Evolutionary conservation across 2,329 filamentous ascomycete genomes (phyloP).

Genomic region (Talaromyces pinophilus): DNA sequence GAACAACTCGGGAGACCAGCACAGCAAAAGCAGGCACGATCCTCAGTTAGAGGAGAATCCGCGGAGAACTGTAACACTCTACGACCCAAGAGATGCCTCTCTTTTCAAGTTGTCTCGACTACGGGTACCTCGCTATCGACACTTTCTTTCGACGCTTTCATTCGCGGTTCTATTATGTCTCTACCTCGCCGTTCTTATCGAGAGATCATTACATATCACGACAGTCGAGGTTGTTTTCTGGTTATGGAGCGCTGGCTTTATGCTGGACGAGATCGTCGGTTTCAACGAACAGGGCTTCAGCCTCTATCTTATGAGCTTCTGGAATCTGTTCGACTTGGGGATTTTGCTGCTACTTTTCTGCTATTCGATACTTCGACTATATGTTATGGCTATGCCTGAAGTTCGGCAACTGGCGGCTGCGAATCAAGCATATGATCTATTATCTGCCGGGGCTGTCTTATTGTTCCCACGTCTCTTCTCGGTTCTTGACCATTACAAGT

Average conservation of each 20-base stretch:
- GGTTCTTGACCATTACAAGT: constrained; percentile 89
- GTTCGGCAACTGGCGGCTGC: constrained; percentile 69
- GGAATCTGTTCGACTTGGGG: constrained; percentile 93
- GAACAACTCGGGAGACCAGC: constrained; percentile 16
- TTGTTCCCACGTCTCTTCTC: constrained; percentile 90
- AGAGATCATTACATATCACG: constrained; percentile 78
- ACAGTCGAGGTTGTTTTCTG: constrained; percentile 86
- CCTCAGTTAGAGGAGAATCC: constrained; percentile 24
- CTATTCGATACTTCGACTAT: constrained; percentile 87
- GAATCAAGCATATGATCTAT: constrained; percentile 86
- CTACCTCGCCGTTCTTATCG: constrained; percentile 77
- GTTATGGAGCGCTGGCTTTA: constrained; percentile 97
- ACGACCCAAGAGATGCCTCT: constrained; percentile 87
- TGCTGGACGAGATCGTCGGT: constrained; percentile 92
- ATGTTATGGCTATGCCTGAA: constrained; percentile 80
- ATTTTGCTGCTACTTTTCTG: constrained; percentile 82
- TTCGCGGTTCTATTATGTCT: constrained; percentile 81
- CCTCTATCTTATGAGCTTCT: constrained; percentile 95
- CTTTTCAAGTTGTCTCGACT: constrained; percentile 88
- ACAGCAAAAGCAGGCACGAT: constrained; percentile 10
- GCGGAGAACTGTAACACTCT: constrained; percentile 78
- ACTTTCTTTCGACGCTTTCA: constrained; percentile 84
- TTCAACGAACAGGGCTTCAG: constrained; percentile 97
- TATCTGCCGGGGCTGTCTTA: constrained; percentile 86
- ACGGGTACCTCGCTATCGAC: constrained; percentile 86